These are phyloP conservation scores for Trichopus zeylanicus DNA, from an alignment of 116 monocot genomes.

Conservation along the genomic window DNA sequence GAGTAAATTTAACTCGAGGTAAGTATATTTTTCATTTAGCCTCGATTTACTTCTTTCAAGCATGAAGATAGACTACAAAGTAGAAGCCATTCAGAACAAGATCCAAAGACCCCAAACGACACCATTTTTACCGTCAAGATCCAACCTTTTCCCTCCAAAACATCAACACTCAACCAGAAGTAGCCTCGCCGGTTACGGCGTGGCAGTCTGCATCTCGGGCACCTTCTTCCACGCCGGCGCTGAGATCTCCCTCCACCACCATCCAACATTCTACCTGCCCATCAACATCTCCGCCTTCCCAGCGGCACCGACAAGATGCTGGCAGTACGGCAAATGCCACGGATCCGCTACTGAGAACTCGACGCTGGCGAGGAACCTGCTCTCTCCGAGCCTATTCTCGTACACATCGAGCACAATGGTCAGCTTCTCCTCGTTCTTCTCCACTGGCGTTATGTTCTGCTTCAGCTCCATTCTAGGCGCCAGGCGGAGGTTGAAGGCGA, in stretches of 20 bases:
- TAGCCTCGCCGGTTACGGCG: not conserved
- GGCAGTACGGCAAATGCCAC: constrained; percentile 39
- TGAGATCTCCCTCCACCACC: constrained; percentile 35
- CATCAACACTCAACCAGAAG: no score
- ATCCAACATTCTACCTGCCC: constrained; percentile 23
- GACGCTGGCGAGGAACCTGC: constrained; percentile 19
- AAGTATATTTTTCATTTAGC: no score
- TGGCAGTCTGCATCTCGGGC: constrained; percentile 26
- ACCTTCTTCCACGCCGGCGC: constrained; percentile 31
- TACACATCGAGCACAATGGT: constrained; percentile 17
- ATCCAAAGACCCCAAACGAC: no score
- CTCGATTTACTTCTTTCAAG: no score
- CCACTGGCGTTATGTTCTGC: not conserved
- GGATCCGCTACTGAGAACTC: constrained; percentile 37
- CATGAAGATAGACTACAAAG: no score
- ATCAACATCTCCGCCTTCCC: constrained; percentile 9
- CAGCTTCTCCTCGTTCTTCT: constrained; percentile 19
- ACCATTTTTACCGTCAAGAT: no score
- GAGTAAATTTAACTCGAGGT: no score
- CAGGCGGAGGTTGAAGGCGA: no score
- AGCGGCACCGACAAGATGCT: constrained; percentile 15
- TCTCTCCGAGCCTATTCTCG: not conserved
- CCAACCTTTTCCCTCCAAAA: no score
- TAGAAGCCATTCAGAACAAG: no score
- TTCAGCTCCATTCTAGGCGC: no score